phyloP scores from a whole-genome alignment of 129 eudicot species.

The Centella asiatica region DNA sequence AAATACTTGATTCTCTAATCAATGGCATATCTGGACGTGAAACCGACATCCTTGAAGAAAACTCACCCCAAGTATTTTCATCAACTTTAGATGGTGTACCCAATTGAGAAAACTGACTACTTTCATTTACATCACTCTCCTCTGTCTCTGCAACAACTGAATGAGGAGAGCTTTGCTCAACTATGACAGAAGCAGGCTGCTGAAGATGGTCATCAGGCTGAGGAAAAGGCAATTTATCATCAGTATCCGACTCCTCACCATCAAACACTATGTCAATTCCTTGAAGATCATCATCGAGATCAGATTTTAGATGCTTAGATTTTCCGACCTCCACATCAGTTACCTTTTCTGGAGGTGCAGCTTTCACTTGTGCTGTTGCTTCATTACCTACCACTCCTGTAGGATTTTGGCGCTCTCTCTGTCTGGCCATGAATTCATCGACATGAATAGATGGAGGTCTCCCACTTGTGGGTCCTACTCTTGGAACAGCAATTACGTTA shows the following conservation, averaged over 20 bases:
- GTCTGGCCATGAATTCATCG: constrained; percentile 95
- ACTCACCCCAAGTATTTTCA: constrained; percentile 59
- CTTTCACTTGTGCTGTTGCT: constrained; percentile 29
- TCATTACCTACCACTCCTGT: constrained; percentile 36
- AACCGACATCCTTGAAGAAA: constrained; percentile 66
- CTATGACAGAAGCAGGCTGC: constrained; percentile 45
- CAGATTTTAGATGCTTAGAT: constrained; percentile 55
- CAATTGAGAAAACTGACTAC: constrained; percentile 39
- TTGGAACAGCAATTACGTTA: constrained; percentile 73
- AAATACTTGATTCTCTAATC: constrained; percentile 76
- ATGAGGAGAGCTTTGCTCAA: constrained; percentile 58
- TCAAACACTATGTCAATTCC: constrained; percentile 91
- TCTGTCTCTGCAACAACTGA: constrained; percentile 95
- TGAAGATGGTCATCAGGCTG: constrained; percentile 75
- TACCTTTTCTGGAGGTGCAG: constrained; percentile 35
- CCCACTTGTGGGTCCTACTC: constrained; percentile 80
- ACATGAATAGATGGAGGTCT: constrained; percentile 98
- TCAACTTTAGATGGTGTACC: constrained; percentile 50
- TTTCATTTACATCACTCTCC: constrained; percentile 69
- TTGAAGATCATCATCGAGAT: constrained; percentile 92
- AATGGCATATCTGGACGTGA: constrained; percentile 57
- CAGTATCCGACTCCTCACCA: constrained; percentile 85
- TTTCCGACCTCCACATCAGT: constrained; percentile 35
- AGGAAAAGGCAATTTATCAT: constrained; percentile 82
- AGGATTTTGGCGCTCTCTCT: constrained; percentile 81